Percentiles rank a stretch among this genome's conserved stretches.
phyloP scores from a whole-genome alignment of 257 asterid species.

The Fraxinus cuspidata region DNA sequence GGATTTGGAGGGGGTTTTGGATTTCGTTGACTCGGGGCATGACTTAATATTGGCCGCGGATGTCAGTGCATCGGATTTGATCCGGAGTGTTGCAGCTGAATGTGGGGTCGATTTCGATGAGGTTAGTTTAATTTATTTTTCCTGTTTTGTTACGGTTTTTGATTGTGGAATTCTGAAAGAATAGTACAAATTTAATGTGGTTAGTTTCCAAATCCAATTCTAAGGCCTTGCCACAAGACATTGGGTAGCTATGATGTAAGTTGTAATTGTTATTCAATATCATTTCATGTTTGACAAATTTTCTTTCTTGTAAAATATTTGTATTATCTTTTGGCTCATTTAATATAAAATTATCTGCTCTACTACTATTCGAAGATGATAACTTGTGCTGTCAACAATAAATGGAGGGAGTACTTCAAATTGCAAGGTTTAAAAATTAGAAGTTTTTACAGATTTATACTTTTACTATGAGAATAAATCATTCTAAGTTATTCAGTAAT shows the following conservation, averaged over 20 bases:
- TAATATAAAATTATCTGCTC: neutral
- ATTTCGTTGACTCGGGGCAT: slow-evolving; percentile 82
- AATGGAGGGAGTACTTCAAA: neutral
- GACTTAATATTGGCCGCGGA: slow-evolving; percentile 82
- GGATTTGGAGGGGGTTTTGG: slow-evolving; percentile 69
- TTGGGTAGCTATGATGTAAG: neutral
- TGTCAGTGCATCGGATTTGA: slow-evolving; percentile 68
- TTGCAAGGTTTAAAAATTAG: neutral
- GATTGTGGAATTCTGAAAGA: neutral
- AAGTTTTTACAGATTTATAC: no score
- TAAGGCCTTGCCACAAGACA: neutral
- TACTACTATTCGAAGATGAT: no score
- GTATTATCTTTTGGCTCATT: neutral
- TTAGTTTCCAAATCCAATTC: neutral
- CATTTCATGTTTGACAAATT: no score
- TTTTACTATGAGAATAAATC: no score
- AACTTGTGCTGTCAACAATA: neutral
- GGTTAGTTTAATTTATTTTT: slow-evolving; percentile 17
- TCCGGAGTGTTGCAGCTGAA: slow-evolving; percentile 63
- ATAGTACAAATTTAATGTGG: neutral
- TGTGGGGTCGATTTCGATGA: slow-evolving; percentile 58
- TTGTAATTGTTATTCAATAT: neutral
- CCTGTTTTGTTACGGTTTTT: neutral
- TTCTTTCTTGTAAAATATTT: neutral
- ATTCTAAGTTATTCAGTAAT: neutral